Evolutionary conservation across 257 asterid species (phyloP).

Genomic region (Solanum bukasovii): DNA sequence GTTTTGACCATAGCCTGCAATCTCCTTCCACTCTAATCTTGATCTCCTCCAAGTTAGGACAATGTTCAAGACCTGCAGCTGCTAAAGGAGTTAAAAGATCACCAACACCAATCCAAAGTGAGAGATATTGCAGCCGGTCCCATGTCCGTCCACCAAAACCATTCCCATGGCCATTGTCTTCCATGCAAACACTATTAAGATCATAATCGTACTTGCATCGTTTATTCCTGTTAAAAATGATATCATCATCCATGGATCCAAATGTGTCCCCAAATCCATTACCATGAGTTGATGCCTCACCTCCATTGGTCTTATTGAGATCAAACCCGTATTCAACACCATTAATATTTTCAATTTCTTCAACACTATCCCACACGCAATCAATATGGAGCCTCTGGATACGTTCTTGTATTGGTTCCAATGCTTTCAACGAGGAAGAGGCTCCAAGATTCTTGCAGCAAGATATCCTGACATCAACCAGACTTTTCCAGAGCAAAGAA

Average conservation of each 20-base stretch:
- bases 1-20: conserved; percentile 55
- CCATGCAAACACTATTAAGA: conserved; percentile 26
- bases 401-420: conserved; percentile 68
- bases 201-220: conserved; percentile 35
- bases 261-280: not conserved
- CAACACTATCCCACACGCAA: conserved; percentile 55
- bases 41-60: conserved; percentile 77
- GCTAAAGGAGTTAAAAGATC: conserved; percentile 56
- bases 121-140: conserved; percentile 49
- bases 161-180: conserved; percentile 13
- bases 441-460: conserved; percentile 72
- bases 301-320: conserved; percentile 31
- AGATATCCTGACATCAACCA: conserved; percentile 64
- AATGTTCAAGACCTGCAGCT: conserved; percentile 46
- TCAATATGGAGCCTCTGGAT: conserved; percentile 72
- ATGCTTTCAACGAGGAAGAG: conserved; percentile 39
- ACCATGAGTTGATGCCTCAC: conserved; percentile 9
- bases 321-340: conserved; percentile 28
- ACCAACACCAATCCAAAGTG: conserved; percentile 78
- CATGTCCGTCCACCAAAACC: conserved; percentile 34
- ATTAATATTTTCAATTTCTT: conserved; percentile 28
- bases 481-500: conserved; percentile 38
- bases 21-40: conserved; percentile 85
- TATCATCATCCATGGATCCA: conserved; percentile 9
- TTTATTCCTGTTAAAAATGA: conserved; percentile 13